Base-by-base conservation (phyloP, 2,329 filamentous ascomycete species). In the Fusarium oxysporum region DNA sequence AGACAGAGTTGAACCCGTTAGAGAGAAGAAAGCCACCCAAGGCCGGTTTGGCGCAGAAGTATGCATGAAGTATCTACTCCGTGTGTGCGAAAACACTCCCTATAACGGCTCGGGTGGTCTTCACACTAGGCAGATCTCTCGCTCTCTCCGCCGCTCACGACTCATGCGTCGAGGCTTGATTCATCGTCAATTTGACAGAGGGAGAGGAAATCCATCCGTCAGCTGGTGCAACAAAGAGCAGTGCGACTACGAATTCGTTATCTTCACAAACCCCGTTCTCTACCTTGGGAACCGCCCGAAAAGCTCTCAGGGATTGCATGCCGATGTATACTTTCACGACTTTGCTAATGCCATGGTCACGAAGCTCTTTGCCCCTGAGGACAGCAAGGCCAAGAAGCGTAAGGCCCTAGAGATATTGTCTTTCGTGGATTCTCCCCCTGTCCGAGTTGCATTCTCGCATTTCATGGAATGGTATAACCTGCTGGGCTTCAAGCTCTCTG, bases 351-450 rank as follows among this genome's bases (percentile, higher is more conserved):
- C 68, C 5, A 69, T 73, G 55, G 58, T 66, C 9, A 58, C 53
- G 8, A 51, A 38, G 13, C 47, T 76, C 25, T 71, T 75, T 50
- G 51, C 35, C 16, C 28, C 60, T 3, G 32, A 54, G 33, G 62
- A 63, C 17, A 35, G 33, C 17, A 62, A 57, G 16, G 53, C 53
- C 28, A 68, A 58, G 44, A 37, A 65, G 11, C 53, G 60, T n/a
- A 78, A 74, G n/a, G 21, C 38, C 5, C 59, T 60, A 10, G 69
- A 62, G 23, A 33, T 78, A 8, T 32, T 74, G 48, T 75, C 78
- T 1, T 80, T 79, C 37, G 40, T 76, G 10, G 68, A 72, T 23
- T 80, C 77, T 4, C 78, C 78, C 9, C 75, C 76, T 30, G 74
- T 79, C 5, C 65, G 71, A 38, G 40, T 58, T n/a, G 72, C 77